Base-by-base conservation (phyloP, 306 rosid genomes). In the Begonia peltatifolia region DNA sequence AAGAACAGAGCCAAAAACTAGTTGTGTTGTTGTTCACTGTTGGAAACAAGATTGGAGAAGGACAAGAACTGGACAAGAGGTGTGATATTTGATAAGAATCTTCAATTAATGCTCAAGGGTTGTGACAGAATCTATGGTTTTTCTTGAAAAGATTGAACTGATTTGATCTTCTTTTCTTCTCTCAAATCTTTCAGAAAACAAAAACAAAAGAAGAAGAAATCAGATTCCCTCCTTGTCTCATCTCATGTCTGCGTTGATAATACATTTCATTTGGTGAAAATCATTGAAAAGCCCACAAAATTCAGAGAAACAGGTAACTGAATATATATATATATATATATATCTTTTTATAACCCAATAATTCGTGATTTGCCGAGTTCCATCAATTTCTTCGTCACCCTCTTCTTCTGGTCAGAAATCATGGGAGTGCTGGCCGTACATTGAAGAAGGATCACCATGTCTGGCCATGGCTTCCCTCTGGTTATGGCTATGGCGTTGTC, bases 371-470 rank as follows among this genome's bases (percentile, higher is more conserved):
- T 44, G 14, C 14, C 11, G 14, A 44, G 48, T 44, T 44, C 6
- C 6, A 11, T 44, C 14, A 10, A 44, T 44, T 2, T 44, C 6
- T n/a, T 44, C 48, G 11, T 44, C 48, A 3, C 14, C 14, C 6
- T 10, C 48, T 10, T 10, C 1, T 44, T n/a, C 5, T 44, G 48
- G 13, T 72, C 67, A 84, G 71, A 42, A 92, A 76, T 92, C 81
- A 74, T 81, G 94, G 58, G 84, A 68, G 35, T 78, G 83, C 58
- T 72, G 70, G 60, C 68, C 70, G 53, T 80, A 90, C 95, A 90
- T 78, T 62, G 84, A 48, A 14, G 78, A 59, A 63, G 74, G 63
- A 41, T 75, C 78, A 44, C 72, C 71, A 36, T 74, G 84, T 16
- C 75, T 57, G 1, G 48, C 38, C 38, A 30, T 30, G 8, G 38